Base-by-base conservation (phyloP, 805 yeast species). In the Candida glaebosa region DNA sequence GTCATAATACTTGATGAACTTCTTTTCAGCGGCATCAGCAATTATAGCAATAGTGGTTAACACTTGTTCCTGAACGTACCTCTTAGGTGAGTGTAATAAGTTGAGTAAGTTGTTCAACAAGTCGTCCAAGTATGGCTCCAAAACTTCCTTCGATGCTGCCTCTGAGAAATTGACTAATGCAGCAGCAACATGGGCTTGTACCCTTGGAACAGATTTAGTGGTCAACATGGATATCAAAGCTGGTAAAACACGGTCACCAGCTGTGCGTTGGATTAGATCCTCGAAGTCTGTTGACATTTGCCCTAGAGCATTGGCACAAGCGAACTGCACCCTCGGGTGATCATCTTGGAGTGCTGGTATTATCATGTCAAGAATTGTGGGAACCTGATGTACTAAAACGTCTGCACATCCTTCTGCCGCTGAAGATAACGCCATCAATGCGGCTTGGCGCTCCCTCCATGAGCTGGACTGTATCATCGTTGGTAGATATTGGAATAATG, bases 371-470 rank as follows among this genome's bases (percentile, higher is more conserved):
- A 93, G 68, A 35, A 93, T 79, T 54, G 78, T 80, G 45, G 89
- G 86, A 37, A 88, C 84, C 58, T 89, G 96, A 24, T 78, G 69
- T 37, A 87, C 84, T 64, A 93, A 73, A 10, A 85, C 88, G 50
- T 90, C 97, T 37, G 87, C 76, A 65, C 98, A 91, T 39, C 99
- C 99, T 69, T 93, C 99, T 31, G 97, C 97, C 17, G 96, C 96
- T 4, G 96, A 82, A 0, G 97, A 89, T 19, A 93, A 69, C 0
- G 97, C 97, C 98, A 93, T 93, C 42, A 93, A 68, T 2, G 97
- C 96, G 18, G 96, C 99, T 60, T 90, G 96, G 47, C 96, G 83
- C 60, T 89, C 95, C 61, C 95, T 82, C 99, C 99, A 93, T 46
- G 79, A 77, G 24, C 69, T 58, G 1, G 95, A 82, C 41, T 69